Evolutionary conservation across 202 grass and related monocot species (phyloP).

Genomic region (Brachypodium distachyon): DNA sequence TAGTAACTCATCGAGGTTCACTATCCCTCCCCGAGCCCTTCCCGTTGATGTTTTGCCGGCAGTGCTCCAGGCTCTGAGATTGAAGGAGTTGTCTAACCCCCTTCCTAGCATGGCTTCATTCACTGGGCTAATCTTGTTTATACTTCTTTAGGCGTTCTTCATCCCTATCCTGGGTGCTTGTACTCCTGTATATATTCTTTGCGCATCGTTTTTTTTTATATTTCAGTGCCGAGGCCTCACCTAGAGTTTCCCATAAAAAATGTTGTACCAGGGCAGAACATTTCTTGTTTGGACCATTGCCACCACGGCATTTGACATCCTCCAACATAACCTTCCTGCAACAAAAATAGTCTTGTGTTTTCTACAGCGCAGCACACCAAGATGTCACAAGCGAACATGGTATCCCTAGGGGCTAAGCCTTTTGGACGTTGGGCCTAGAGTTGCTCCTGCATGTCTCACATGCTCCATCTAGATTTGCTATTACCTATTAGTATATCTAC

Average conservation of each 20-base stretch:
- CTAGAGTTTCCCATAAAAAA: too few species aligned
- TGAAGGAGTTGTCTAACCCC: too few species aligned
- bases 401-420: not conserved
- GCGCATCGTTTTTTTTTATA: too few species aligned
- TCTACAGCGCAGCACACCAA: not conserved
- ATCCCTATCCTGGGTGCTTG: too few species aligned
- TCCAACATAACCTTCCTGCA: not conserved
- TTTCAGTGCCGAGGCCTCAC: too few species aligned
- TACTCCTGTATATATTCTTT: too few species aligned
- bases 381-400: not conserved
- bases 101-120: too few species aligned
- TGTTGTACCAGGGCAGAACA: not conserved
- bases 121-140: too few species aligned
- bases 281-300: not conserved
- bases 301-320: not conserved
- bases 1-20: too few species aligned
- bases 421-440: not conserved
- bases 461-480: not conserved
- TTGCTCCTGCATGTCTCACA: not conserved
- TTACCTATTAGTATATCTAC: not conserved
- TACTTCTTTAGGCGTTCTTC: too few species aligned
- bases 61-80: too few species aligned
- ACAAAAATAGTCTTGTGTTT: not conserved
- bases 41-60: not conserved
- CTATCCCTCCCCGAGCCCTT: too few species aligned